Conservation (phyloP, 208 protist genomes). For the Leishmania mexicana region DNA sequence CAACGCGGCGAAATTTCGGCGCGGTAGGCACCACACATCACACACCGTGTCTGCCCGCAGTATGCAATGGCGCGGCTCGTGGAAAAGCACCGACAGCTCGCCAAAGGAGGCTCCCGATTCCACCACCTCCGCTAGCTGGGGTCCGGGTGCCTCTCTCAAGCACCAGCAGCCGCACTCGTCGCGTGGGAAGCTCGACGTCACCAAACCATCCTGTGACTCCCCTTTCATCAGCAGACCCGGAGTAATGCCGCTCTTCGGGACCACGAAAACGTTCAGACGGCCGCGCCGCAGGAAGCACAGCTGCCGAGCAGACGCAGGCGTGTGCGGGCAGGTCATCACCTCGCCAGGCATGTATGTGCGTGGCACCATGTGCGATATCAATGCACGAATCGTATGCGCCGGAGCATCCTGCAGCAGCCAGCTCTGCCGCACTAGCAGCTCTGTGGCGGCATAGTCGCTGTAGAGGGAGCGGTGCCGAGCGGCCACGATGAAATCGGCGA, state of each 20-base stretch:
- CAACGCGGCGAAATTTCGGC: conserved; percentile 52
- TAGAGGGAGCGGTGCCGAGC: conserved; percentile 58
- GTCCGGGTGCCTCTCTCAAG: not conserved
- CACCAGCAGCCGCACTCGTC: conserved; percentile 20
- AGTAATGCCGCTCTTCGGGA: conserved; percentile 6
- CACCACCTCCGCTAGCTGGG: conserved; percentile 32
- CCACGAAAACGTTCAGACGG: conserved; percentile 55
- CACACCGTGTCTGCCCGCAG: conserved; percentile 72
- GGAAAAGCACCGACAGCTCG: conserved; percentile 84
- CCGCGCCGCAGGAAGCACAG: conserved; percentile 84
- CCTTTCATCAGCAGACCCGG: not conserved
- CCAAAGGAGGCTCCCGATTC: conserved; percentile 79
- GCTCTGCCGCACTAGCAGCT: conserved; percentile 85
- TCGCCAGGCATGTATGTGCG: conserved; percentile 78
- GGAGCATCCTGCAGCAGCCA: conserved; percentile 89
- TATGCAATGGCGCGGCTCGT: conserved; percentile 73
- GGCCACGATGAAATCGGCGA: conserved; percentile 54
- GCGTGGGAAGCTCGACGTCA: not conserved
- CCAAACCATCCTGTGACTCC: not conserved
- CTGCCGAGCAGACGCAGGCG: conserved; percentile 41
- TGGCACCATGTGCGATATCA: conserved; percentile 72
- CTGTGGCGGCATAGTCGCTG: conserved; percentile 72
- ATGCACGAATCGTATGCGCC: conserved; percentile 60
- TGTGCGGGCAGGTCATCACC: conserved; percentile 78
- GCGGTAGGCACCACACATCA: conserved; percentile 84